Evolutionary conservation across 306 rosid species (phyloP).

Genomic region (Prunus davidiana): DNA sequence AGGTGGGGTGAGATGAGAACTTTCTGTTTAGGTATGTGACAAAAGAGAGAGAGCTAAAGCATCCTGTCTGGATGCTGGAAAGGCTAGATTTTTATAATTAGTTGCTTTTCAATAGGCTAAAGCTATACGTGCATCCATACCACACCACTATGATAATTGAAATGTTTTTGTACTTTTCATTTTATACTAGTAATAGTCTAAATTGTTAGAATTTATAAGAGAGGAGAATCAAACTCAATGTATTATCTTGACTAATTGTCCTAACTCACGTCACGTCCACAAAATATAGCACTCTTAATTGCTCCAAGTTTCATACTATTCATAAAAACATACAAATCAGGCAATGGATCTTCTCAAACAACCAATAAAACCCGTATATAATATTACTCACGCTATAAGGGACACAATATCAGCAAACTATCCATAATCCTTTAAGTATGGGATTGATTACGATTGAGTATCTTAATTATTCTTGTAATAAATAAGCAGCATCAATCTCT

Average conservation of each 20-base stretch:
- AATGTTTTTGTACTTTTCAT: too few species aligned
- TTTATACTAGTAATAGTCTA: too few species aligned
- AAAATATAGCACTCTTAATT: too few species aligned
- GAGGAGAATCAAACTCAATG: too few species aligned
- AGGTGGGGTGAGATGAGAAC: not conserved
- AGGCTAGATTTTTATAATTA: not conserved
- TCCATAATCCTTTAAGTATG: not conserved
- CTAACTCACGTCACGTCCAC: too few species aligned
- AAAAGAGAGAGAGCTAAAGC: not conserved
- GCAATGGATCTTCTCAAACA: not conserved
- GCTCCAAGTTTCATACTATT: not conserved
- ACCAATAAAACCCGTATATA: not conserved
- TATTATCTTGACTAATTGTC: too few species aligned
- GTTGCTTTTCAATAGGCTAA: constrained; percentile 1
- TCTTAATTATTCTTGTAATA: not conserved
- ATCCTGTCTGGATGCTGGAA: constrained; percentile 1
- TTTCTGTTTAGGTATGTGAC: constrained; percentile 1
- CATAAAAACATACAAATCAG: not conserved
- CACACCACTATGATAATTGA: not conserved
- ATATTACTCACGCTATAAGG: not conserved
- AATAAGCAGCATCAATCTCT: not conserved
- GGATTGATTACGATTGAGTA: not conserved
- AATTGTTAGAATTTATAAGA: too few species aligned
- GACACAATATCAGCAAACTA: not conserved
- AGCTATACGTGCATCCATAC: constrained; percentile 2